Base-by-base conservation (phyloP, 352 stramenopile species). In the Pythium coloratum region DNA sequence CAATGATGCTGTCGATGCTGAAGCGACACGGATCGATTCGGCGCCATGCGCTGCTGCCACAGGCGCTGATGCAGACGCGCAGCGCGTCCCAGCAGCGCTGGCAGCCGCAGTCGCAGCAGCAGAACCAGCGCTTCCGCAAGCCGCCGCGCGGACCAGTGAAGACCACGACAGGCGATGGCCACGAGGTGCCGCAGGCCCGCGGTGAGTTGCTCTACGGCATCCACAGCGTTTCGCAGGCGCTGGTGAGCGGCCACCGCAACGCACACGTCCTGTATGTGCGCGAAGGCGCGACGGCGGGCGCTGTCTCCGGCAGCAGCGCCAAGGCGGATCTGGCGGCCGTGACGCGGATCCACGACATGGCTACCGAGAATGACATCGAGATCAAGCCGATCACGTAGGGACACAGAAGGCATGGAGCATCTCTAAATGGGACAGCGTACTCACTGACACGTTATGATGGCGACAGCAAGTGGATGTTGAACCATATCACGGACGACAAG, bases 381-480 rank as follows among this genome's bases (percentile, higher is more conserved):
- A 30, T 68, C 54, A 64, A 65, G 44, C 54, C 59, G 14, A 61
- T 72, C 55, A 72, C 59, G 66, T 72, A 16, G 8, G 57, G 14
- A 56, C 16, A 1, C 36, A 9, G 16, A 12, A 16, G 36, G 16
- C 7, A 12, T 9, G 33, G 1, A 38, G 33, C 33, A 44, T 14
- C 36, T 4, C 20, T 14, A 44, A 46, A 14, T 47, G 20, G 8
- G 10, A n/a, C 10, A n/a, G 3, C 30, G 36, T 44, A 12, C 36
- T 44, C 7, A 44, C 36, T 44, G 36, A 44, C 12, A 12, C 40
- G 16, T 49, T 44, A 10, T 9, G 10, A 44, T 44, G 8, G 36
- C 4, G 6, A 26, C 34, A 92, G 81, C 75, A 94, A 94, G 72
- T 92, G 84, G 84, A 90, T 88, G 80, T 68, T 94, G 14, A 94